Conservation (phyloP, 1,139 yeast genomes). For the Yamadazyma sp. region DNA sequence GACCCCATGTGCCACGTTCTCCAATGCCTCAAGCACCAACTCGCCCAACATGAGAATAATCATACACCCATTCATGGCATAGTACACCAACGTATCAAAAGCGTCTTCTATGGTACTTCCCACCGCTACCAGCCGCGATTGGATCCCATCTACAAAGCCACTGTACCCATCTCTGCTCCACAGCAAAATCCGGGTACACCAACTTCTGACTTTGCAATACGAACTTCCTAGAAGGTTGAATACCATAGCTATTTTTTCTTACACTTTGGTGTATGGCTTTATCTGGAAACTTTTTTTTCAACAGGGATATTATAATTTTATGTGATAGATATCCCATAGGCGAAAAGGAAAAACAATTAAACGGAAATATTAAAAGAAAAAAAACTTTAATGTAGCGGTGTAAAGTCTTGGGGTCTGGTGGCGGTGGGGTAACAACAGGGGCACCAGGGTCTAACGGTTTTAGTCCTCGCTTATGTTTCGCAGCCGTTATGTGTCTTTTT, state of each 20-base stretch:
- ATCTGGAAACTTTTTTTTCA: too few species aligned
- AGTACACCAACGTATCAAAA: constrained; percentile 30
- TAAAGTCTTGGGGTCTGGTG: too few species aligned
- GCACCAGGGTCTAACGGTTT: too few species aligned
- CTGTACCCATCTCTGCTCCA: constrained; percentile 1
- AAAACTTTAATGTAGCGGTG: too few species aligned
- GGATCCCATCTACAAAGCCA: neutral
- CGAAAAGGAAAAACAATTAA: too few species aligned
- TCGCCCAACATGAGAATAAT: constrained; percentile 26
- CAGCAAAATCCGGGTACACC: neutral
- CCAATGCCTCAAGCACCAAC: constrained; percentile 21
- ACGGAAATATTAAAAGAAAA: too few species aligned
- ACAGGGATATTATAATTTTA: too few species aligned
- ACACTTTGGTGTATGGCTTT: too few species aligned
- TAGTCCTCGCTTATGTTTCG: too few species aligned
- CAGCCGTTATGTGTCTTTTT: too few species aligned
- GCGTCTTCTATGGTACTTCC: constrained; percentile 1
- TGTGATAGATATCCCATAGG: too few species aligned
- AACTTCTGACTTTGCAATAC: neutral
- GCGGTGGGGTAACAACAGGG: too few species aligned
- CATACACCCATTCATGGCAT: constrained; percentile 28
- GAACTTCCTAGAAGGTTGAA: neutral
- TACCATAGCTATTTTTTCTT: neutral
- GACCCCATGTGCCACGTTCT: constrained; percentile 22
- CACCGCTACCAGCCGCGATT: neutral